Evolutionary conservation across 2,329 filamentous ascomycete species (phyloP).

Genomic region (Massarina eburnea): DNA sequence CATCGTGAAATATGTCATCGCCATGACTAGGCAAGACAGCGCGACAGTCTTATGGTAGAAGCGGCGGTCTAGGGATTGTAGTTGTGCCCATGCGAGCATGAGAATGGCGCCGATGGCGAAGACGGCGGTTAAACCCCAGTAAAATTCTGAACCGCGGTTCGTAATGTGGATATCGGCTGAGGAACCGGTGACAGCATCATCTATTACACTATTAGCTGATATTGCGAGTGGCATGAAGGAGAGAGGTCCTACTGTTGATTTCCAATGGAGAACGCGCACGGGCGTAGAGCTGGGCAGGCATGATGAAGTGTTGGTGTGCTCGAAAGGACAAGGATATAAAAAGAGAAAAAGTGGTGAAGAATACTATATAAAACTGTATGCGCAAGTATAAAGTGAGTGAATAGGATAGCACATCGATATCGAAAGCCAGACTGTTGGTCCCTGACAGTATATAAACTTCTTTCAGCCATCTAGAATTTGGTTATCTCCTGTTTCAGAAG

Average conservation of each 20-base stretch:
- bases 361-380: no score
- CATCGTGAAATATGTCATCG: conserved; percentile 68
- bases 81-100: conserved; percentile 56
- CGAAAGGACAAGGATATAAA: not conserved
- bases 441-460: not conserved
- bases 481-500: not conserved
- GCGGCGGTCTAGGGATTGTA: conserved; percentile 57
- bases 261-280: not conserved
- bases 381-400: not conserved
- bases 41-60: conserved; percentile 68
- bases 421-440: no score
- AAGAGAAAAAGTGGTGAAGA: not conserved
- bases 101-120: conserved; percentile 59
- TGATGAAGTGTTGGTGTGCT: not conserved
- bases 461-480: not conserved
- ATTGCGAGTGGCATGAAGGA: not conserved
- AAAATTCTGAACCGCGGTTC: conserved; percentile 62
- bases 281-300: not conserved
- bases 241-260: not conserved
- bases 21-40: conserved; percentile 58
- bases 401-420: no score
- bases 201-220: conserved; percentile 21
- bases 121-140: conserved; percentile 62
- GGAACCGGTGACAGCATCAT: conserved; percentile 49
- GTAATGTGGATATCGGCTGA: conserved; percentile 61